Base-by-base conservation (phyloP, 176 grass and related monocot species). In the Areca catechu region DNA sequence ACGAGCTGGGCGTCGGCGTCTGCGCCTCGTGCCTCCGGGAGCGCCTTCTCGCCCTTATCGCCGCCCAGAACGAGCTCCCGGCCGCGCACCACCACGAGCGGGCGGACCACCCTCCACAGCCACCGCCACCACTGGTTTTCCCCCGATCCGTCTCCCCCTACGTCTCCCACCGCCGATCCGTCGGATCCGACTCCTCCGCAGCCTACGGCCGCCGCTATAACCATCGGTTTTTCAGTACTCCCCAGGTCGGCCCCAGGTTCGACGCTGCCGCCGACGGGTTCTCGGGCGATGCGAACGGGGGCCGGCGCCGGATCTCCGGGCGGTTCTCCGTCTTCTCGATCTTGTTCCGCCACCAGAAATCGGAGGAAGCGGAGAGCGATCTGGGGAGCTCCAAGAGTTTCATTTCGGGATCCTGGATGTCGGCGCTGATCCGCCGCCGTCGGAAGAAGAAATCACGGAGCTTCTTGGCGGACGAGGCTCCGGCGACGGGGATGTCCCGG, bases 11-110 rank as follows among this genome's bases (percentile, higher is more conserved):
- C 75, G 79, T 78, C 48, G 93, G 93, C 66, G 84, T 98, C 22
- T 98, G 93, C 73, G 88, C 93, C 18, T 78, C 88, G 23, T 98
- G 93, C 73, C 93, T 98, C 70, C 67, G 79, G 43, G 93, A 98
- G 60, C 88, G 93, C 70, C 88, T 98, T 6, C 15, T 88, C 48
- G 78, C 64, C 48, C 84, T 98, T 48, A 72, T 79, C 25, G 79
- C 88, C 51, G 71, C 54, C 22, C 88, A 80, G 71, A 92, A 86
- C 83, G 77, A 82, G 14, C 77, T 54, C 66, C 69, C 72, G 1
- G 69, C 83, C 19, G 34, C 12, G 49, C 70, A 24, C 22, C 73
- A 4, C 54, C 75, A 0, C 23, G 15, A 7, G 60, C 51, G 54
- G 4, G 7, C 0, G 3, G 20, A 34, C 34, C 43, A 56, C 17